phyloP scores from a whole-genome alignment of 139 green algal genomes.

The Picochlorum costavermella region DNA sequence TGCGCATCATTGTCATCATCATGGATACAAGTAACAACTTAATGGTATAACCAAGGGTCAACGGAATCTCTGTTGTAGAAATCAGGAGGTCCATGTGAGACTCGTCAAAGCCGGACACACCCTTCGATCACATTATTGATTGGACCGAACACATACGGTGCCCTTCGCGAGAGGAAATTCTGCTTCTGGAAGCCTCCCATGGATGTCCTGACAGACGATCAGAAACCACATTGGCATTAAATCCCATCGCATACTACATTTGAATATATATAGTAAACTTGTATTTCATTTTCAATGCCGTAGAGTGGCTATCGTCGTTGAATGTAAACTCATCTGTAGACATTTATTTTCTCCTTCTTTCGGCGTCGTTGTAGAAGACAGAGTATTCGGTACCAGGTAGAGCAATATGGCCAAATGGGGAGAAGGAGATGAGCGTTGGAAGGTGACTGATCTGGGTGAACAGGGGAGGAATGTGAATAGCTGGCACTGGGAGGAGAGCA shows the following conservation, averaged over 20 bases:
- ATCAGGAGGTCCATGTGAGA: too few relatives aligned
- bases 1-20: too few relatives aligned
- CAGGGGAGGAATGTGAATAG: constrained; percentile 70
- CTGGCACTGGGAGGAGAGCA: constrained; percentile 78
- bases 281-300: background rate
- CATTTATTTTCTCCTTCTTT: background rate
- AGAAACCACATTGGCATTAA: background rate
- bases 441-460: constrained; percentile 72
- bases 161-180: background rate
- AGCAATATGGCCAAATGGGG: constrained; percentile 63
- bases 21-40: too few relatives aligned
- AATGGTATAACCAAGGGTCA: too few relatives aligned
- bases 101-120: too few relatives aligned
- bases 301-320: background rate
- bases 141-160: too few relatives aligned
- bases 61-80: too few relatives aligned
- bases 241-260: background rate
- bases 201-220: background rate
- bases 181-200: background rate
- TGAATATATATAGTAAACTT: background rate
- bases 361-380: background rate
- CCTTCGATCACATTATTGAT: too few relatives aligned
- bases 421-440: constrained; percentile 81
- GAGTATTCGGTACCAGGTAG: background rate
- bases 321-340: background rate